Base-by-base conservation (phyloP, 2,329 filamentous ascomycete genomes). In the Ceratocystis cacaofunesta region DNA sequence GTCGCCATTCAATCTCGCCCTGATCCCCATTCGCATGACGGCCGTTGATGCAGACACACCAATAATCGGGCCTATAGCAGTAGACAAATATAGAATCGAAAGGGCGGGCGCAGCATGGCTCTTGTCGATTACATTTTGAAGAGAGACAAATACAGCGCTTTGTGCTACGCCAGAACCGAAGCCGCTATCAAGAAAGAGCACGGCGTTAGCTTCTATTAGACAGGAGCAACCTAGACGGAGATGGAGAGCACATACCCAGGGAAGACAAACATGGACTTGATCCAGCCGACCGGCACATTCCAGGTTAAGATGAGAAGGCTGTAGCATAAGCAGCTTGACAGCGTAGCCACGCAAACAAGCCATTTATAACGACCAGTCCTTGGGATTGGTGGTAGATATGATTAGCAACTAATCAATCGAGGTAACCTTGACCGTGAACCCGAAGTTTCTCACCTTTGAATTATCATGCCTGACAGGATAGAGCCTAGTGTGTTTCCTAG, bases 401-500 rank as follows among this genome's bases (percentile, higher is more conserved):
- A 19, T 25, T 50, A 60, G 60, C 22, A 64, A 61, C 28, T 15
- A n/a, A 60, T 58, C 19, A 64, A 61, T 28, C n/a, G 44, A 58
- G 8, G 30, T 55, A 22, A 2, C 30, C 3, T 28, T 12, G 17
- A 17, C 12, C 4, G 7, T 22, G 12, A 41, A 2, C 36, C 55
- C 44, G 36, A 48, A 6, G 5, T n/a, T 7, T 68, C 69, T 62
- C 55, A 76, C 74, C 74, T 76, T 50, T 79, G 78, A 69, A 87
- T 86, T 61, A 79, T 76, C 0, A 76, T 70, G 0, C 87, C 86
- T 0, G 84, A 79, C 0, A 85, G 52, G 1, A 90, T 74, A 0
- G 84, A 85, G 0, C 85, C 86, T 0, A 83, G 67, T 0, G 86
- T 82, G 69, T 90, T 89, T 0, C 86, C 87, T 0, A 82, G 73